Percentiles rank a stretch among this genome's conserved stretches.
Conservation (phyloP, 163 green algal genomes). For the Prototheca wickerhamii region DNA sequence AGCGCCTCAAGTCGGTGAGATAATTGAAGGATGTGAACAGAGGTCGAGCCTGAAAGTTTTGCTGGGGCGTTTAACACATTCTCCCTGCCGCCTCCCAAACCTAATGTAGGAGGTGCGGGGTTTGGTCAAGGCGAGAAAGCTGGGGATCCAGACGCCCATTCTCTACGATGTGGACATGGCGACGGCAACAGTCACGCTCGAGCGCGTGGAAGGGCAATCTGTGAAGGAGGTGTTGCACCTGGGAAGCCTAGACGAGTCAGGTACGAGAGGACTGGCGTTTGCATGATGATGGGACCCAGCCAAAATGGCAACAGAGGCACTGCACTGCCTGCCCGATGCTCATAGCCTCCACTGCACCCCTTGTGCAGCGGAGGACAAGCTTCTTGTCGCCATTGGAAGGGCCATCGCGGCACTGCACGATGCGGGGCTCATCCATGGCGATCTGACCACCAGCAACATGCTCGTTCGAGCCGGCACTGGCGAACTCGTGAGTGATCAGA, state of each 20-base stretch:
- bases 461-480: constrained; percentile 44
- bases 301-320: too few species aligned
- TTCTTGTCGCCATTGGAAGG: constrained; percentile 55
- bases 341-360: too few species aligned
- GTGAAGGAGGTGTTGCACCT: constrained; percentile 54
- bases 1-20: constrained; percentile 40
- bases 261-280: too few species aligned
- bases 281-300: too few species aligned
- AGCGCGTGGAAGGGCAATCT: constrained; percentile 48
- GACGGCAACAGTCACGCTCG: constrained; percentile 57
- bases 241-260: constrained; percentile 3
- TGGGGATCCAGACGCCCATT: constrained; percentile 58
- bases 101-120: constrained; percentile 57
- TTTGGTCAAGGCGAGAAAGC: constrained; percentile 58
- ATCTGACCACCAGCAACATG: constrained; percentile 86
- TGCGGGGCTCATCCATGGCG: constrained; percentile 78
- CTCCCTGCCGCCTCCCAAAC: not conserved
- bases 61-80: not conserved
- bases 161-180: constrained; percentile 61
- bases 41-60: not conserved
- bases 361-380: constrained; percentile 3
- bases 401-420: constrained; percentile 78
- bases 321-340: not conserved
- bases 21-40: constrained; percentile 21
- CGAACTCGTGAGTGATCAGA: constrained; percentile 8